Percentiles rank a stretch among this genome's conserved stretches.
Evolutionary conservation across 2,329 filamentous ascomycete genomes (phyloP).

Genomic region (Rhinocladiella mackenziei): DNA sequence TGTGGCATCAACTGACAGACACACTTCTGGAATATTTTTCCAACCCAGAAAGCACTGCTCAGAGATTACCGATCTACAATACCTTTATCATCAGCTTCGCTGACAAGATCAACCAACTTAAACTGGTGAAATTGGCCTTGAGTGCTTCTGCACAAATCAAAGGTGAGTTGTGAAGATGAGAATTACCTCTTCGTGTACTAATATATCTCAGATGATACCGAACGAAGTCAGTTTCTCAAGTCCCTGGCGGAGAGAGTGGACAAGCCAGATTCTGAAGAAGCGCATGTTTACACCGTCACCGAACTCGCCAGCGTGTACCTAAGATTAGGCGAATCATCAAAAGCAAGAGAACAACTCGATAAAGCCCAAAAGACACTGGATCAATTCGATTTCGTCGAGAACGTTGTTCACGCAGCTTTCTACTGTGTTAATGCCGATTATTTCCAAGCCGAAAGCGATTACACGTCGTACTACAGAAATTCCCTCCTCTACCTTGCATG

Average conservation of each 20-base stretch:
- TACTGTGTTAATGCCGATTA: conserved; percentile 94
- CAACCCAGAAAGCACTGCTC: conserved; percentile 70
- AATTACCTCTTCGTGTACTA: background rate
- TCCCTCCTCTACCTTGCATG: conserved; percentile 96
- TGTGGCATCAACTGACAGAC: conserved; percentile 98
- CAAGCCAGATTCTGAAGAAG: conserved; percentile 88
- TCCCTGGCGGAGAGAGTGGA: conserved; percentile 83
- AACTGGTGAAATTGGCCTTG: conserved; percentile 86
- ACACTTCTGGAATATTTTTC: conserved; percentile 84
- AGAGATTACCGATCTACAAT: conserved; percentile 88
- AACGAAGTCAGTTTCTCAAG: conserved; percentile 80
- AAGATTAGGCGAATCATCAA: conserved; percentile 71
- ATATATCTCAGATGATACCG: conserved; percentile 67
- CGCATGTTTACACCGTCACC: conserved; percentile 88
- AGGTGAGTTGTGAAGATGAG: conserved; percentile 50
- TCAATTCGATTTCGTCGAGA: conserved; percentile 90
- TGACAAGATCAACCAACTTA: conserved; percentile 98
- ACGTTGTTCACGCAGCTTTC: conserved; percentile 90
- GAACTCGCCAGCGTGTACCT: conserved; percentile 86
- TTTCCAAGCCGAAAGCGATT: conserved; percentile 88
- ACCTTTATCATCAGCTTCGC: conserved; percentile 93
- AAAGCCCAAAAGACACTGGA: conserved; percentile 84
- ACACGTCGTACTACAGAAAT: conserved; percentile 94
- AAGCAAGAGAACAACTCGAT: conserved; percentile 80
- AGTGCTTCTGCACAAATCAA: conserved; percentile 80